Percentiles rank a stretch among this genome's conserved stretches.
Conservation (phyloP, 1,284 basidiomycete genomes). For the Sphagnurus paluster region DNA sequence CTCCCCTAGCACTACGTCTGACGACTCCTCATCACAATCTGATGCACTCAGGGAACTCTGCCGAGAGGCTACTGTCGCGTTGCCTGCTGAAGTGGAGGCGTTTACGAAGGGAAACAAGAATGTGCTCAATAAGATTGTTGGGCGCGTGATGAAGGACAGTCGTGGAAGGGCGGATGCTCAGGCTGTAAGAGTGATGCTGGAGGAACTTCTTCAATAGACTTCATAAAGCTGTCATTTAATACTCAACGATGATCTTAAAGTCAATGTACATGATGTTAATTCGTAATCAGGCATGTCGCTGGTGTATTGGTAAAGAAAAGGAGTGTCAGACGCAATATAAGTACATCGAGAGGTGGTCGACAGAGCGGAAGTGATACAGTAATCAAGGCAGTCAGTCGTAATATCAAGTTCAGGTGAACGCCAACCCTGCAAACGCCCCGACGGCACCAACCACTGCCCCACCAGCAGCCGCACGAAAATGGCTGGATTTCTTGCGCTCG, state of each 20-base stretch:
- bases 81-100: slow-evolving; percentile 73
- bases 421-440: slow-evolving; percentile 42
- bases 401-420: slow-evolving; percentile 32
- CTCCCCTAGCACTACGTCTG: slow-evolving; percentile 22
- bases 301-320: too few relatives aligned
- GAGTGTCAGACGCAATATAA: too few relatives aligned
- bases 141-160: slow-evolving; percentile 86
- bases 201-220: slow-evolving; percentile 32
- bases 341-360: neutral
- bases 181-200: slow-evolving; percentile 44
- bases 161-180: slow-evolving; percentile 77
- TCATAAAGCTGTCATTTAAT: neutral
- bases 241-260: neutral
- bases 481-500: slow-evolving; percentile 27
- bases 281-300: too few relatives aligned
- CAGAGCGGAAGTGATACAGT: too few relatives aligned
- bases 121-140: slow-evolving; percentile 87
- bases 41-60: slow-evolving; percentile 53
- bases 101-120: slow-evolving; percentile 75
- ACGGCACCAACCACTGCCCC: slow-evolving; percentile 44
- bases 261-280: too few relatives aligned
- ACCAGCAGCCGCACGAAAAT: slow-evolving; percentile 35
- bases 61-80: slow-evolving; percentile 57
- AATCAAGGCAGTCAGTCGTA: too few relatives aligned
- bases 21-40: slow-evolving; percentile 25